Evolutionary conservation across 2,329 filamentous ascomycete species (phyloP).

Genomic region (Chaetomiaceae sp.): DNA sequence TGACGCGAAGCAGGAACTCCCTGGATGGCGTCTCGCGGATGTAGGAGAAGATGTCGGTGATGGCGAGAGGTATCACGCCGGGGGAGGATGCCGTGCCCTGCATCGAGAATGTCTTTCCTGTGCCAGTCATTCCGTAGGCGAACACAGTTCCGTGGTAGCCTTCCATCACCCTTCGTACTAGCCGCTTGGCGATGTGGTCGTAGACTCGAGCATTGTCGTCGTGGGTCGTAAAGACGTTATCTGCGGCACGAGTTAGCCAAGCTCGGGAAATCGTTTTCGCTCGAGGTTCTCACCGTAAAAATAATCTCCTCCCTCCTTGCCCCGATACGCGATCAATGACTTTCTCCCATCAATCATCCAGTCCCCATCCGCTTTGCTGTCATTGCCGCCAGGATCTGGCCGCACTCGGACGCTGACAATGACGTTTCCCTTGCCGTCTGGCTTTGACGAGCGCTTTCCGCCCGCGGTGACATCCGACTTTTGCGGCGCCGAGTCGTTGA

Average conservation of each 20-base stretch:
- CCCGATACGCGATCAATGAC: conserved; percentile 75
- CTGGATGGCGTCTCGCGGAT: conserved; percentile 93
- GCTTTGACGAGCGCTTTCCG: conserved; percentile 50
- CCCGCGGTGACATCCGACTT: conserved; percentile 30
- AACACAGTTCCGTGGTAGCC: conserved; percentile 98
- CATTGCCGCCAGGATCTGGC: conserved; percentile 67
- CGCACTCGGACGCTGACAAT: conserved; percentile 91
- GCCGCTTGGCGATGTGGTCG: conserved; percentile 85
- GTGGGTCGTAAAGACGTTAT: conserved; percentile 92
- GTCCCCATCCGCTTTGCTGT: conserved; percentile 66
- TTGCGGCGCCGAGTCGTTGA: conserved; percentile 49
- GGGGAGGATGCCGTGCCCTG: conserved; percentile 94
- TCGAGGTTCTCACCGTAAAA: conserved; percentile 67
- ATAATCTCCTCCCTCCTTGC: conserved; percentile 89
- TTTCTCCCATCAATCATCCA: conserved; percentile 88
- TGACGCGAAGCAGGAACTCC: conserved; percentile 91
- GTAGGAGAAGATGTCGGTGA: conserved; percentile 98
- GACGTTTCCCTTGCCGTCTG: conserved; percentile 87
- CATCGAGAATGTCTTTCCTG: conserved; percentile 99
- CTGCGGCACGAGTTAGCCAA: conserved; percentile 42
- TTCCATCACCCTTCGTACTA: conserved; percentile 97
- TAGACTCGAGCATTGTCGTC: conserved; percentile 96
- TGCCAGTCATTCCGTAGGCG: conserved; percentile 98
- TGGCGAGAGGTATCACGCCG: conserved; percentile 93
- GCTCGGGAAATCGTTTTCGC: conserved; percentile 12